Evolutionary conservation across 495 filamentous ascomycete genomes (phyloP), one percentile per base, ranked within the genome.

Genomic region (Articulospora tetracladia): DNA sequence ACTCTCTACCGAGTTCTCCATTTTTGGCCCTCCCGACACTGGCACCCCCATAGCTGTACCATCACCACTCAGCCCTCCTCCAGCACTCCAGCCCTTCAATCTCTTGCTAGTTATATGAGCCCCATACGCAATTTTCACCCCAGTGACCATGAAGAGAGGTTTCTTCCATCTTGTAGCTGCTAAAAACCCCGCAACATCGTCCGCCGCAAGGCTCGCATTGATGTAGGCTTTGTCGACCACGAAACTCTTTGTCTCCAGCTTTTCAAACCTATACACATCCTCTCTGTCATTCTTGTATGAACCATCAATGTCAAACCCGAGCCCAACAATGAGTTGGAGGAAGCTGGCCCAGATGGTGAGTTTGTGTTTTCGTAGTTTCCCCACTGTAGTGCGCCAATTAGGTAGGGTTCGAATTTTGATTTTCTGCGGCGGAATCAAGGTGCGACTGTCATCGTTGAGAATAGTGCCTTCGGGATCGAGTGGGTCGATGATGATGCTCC

Each of bases 41-140:
- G n/a, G n/a, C n/a, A n/a, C n/a, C n/a, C n/a, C n/a, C n/a, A n/a
- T n/a, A n/a, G n/a, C n/a, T n/a, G n/a, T n/a, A n/a, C n/a, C n/a
- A n/a, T n/a, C n/a, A n/a, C n/a, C n/a, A n/a, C n/a, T n/a, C n/a
- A n/a, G n/a, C n/a, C n/a, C n/a, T n/a, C n/a, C n/a, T n/a, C n/a
- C n/a, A n/a, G n/a, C 47, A 59, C 30, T 30, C 32, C 24, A 53
- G 44, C 55, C 55, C 20, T 28, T 26, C 6, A 27, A n/a, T n/a
- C 3, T 58, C 20, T 58, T 23, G 22, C 28, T 48, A 13, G 30
- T 50, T 2, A 66, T 41, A 2, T 22, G 32, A 12, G 61, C 51
- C n/a, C 65, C 66, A 1, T 22, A 32, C 8, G 64, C 66, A 17
- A 64, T 64, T 34, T 68, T 67, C 24, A 68, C 57, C 10, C 66